phyloP scores from a whole-genome alignment of 768 basidiomycete species.

The Suillus alpinus region DNA sequence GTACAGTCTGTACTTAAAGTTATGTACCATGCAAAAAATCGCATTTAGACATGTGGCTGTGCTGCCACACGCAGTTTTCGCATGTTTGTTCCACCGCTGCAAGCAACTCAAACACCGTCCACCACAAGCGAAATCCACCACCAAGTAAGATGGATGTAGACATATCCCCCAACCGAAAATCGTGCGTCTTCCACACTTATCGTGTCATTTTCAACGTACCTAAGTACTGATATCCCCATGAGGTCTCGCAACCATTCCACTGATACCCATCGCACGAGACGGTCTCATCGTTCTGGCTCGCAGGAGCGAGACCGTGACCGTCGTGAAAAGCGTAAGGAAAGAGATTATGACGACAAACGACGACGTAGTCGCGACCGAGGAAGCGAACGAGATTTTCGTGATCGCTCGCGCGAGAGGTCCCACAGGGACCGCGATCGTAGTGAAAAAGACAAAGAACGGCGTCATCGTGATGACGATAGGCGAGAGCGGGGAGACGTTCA shows the following conservation, averaged over 20 bases:
- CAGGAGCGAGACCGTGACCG: conserved; percentile 51
- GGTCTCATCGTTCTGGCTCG: conserved; percentile 72
- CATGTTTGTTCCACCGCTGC: conserved; percentile 23
- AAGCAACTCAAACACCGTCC: conserved; percentile 4
- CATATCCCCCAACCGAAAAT: conserved; percentile 55
- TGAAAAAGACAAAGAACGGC: conserved; percentile 35
- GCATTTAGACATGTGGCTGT: conserved; percentile 23
- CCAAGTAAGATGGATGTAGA: conserved; percentile 64
- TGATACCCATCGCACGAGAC: conserved; percentile 70
- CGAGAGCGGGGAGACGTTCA: conserved; percentile 54
- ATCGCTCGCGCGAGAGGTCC: conserved; percentile 52
- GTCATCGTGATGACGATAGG: conserved; percentile 45
- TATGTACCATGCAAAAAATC: background rate
- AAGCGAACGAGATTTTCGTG: conserved; percentile 47
- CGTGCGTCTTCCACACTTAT: conserved; percentile 41
- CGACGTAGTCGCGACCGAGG: conserved; percentile 64
- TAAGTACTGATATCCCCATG: conserved; percentile 6
- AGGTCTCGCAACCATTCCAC: conserved; percentile 75
- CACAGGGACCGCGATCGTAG: conserved; percentile 35
- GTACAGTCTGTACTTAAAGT: background rate
- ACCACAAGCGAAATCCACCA: conserved; percentile 35
- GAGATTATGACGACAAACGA: conserved; percentile 54
- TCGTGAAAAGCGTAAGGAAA: conserved; percentile 50
- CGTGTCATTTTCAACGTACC: background rate
- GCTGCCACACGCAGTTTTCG: conserved; percentile 31